Base-by-base conservation (phyloP, 176 grass and related monocot genomes). In the Bonia amplexicaulis region DNA sequence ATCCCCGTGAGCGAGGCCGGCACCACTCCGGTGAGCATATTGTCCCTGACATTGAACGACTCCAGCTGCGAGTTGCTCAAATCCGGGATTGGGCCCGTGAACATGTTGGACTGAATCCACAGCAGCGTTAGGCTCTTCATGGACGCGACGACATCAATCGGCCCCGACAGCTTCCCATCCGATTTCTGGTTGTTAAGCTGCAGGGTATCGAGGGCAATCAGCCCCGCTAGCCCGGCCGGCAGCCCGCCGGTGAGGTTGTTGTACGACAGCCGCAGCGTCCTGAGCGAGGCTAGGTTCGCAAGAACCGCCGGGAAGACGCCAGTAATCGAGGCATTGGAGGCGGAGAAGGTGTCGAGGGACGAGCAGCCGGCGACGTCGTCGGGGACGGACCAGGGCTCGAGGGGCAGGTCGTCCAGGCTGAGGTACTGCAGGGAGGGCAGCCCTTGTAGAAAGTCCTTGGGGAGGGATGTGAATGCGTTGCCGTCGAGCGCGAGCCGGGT, bases 131-230 rank as follows among this genome's bases (percentile, higher is more conserved):
- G 80, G 79, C 80, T 88, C n/a, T 83, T 77, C 90, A 97, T 81
- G 6, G 75, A 62, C 0, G 81, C 87, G 16, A 97, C 53, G 6
- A 97, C 85, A 22, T 88, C 90, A 20, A 97, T 90, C 7, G 71
- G 73, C 12, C 95, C 95, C 4, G 91, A 91, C 12, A 97, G 65
- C 85, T 90, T 92, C 23, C 9, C 46, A 22, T 16, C 19, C 13
- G 92, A 85, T 44, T 76, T 41, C 86, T 97, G 95, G 67, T 93
- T 94, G 77, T 97, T 97, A 4, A 97, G 92, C 76, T 92, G 63
- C 39, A 97, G 86, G 61, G 19, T 86, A 82, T 93, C 77, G 12
- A 97, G 77, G 9, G 73, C 45, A 78, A 15, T 27, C 12, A 91
- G 80, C 31, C 66, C 78, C 2, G 76, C 80, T 2, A 97, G 55